Evolutionary conservation across 441 rosid species (phyloP), one percentile per base, ranked within the genome.

Genomic region (Francoa sonchifolia): DNA sequence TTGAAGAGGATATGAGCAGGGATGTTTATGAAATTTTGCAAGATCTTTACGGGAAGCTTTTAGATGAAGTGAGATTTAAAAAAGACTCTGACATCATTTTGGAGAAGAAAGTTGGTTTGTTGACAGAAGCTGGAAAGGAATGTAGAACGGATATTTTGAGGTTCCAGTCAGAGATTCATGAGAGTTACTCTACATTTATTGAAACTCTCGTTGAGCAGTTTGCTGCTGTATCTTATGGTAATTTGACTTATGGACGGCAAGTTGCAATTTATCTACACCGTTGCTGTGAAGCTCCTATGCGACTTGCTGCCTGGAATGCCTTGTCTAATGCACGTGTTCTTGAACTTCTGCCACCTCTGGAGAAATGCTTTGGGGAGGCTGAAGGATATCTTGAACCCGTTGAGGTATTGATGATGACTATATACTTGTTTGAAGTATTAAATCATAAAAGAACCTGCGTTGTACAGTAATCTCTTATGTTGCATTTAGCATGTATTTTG

Each of bases 151-250:
- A 69, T 59, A 57, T 71, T 44, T 48, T 85, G 67, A 69, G 65
- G 59, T 89, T 89, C 69, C 74, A 76, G 50, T 65, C 81, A 8
- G 89, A 68, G 60, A 67, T 89, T 57, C 79, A 67, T 57, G 89
- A 77, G 56, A 85, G 72, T 56, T 85, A 85, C 69, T 62, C 92
- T 8, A 69, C 72, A 20, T 76, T 79, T 57, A 41, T 82, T 27
- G 98, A 89, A 58, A 54, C 79, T 57, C 77, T 85, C 15, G 89
- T 82, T 23, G 92, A 85, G 53, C 92, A 89, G 50, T 85, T 75
- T 66, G 79, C 79, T 44, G 82, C 87, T 40, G 67, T 72, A 55
- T 89, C 98, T 14, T 89, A 77, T 55, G 96, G 96, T 47, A 81
- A 85, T 72, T n/a, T 63, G 39, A 25, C 61, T 38, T 85, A 65